Base-by-base conservation (phyloP, 2,329 filamentous ascomycete species). In the Apiospora kogelbergensis region DNA sequence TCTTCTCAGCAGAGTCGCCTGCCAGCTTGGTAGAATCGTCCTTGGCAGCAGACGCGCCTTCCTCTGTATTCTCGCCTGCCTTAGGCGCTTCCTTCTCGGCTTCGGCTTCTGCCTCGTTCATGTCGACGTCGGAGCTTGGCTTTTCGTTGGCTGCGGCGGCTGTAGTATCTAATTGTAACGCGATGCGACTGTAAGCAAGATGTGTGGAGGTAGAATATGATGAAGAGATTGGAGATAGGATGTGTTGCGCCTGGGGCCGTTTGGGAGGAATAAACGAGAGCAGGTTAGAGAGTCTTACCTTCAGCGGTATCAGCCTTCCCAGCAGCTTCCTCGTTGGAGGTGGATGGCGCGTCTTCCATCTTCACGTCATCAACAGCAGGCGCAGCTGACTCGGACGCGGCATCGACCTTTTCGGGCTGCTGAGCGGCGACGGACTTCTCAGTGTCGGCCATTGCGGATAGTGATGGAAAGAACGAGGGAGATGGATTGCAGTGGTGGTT, bases 311-410 rank as follows among this genome's bases (percentile, higher is more conserved):
- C 64, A 10, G 67, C 26, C 67, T 70, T 68, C 53, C 67, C 68
- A 26, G 70, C 57, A 63, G 69, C 66, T 65, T 69, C 45, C 46
- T 72, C 63, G n/a, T 72, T 68, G 46, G 72, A 20, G 46, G 76
- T 73, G 46, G 74, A 67, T 71, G 76, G 74, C 75, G 74, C 75
- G 69, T 72, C 75, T 37, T 65, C 67, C 63, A 57, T 68, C 67
- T 68, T 67, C 41, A 65, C 67, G 65, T 73, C 71, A 72, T 75
- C 44, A 48, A n/a, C 63, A 33, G 67, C 41, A 33, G 67, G 41
- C 60, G 68, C 48, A 63, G 66, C 65, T 44, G 68, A 37, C 63
- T 45, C 68, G 48, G 68, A 64, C 68, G 64, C 70, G 65, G 30
- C 72, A 69, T 74, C 72, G 69, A 74, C 45, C 33, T 46, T 40